phyloP scores from a whole-genome alignment of 75 land plant species.

The Cunninghamia lanceolata region DNA sequence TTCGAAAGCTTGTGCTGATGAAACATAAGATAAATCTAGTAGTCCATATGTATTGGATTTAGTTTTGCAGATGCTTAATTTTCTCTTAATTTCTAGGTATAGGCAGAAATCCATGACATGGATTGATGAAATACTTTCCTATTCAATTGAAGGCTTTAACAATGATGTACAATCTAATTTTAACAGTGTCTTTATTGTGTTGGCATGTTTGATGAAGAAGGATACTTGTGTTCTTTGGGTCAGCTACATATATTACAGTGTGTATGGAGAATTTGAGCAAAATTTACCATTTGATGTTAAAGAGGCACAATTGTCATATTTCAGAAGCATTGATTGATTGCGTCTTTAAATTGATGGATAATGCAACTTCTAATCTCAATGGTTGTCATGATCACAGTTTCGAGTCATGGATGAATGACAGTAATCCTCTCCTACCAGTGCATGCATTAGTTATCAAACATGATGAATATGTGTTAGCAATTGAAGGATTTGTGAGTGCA shows the following conservation, averaged over 20 bases:
- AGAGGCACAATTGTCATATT: conserved; percentile 51
- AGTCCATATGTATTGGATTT: conserved; percentile 76
- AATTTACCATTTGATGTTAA: conserved; percentile 45
- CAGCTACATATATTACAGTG: conserved; percentile 52
- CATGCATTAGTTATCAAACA: conserved; percentile 59
- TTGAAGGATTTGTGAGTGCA: conserved; percentile 38
- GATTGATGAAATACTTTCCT: conserved; percentile 30
- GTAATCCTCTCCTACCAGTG: conserved; percentile 13
- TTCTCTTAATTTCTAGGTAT: conserved; percentile 54
- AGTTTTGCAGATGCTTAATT: conserved; percentile 57
- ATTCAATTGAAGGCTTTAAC: conserved; percentile 3
- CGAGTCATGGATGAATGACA: conserved; percentile 13
- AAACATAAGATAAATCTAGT: conserved; percentile 15
- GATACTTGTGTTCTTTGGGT: conserved; percentile 77
- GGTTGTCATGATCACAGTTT: not conserved
- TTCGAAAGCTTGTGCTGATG: conserved; percentile 15
- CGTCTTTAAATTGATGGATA: conserved; percentile 39
- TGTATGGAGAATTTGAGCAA: conserved; percentile 63
- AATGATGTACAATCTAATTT: not conserved
- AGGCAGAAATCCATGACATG: conserved; percentile 32
- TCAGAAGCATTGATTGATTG: conserved; percentile 23
- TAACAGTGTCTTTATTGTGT: conserved; percentile 21
- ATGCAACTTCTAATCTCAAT: conserved; percentile 28
- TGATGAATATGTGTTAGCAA: conserved; percentile 42
- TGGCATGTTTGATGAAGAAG: conserved; percentile 32